Evolutionary conservation across 2,329 filamentous ascomycete genomes (phyloP).

Genomic region (Chrysoporthe cubensis): DNA sequence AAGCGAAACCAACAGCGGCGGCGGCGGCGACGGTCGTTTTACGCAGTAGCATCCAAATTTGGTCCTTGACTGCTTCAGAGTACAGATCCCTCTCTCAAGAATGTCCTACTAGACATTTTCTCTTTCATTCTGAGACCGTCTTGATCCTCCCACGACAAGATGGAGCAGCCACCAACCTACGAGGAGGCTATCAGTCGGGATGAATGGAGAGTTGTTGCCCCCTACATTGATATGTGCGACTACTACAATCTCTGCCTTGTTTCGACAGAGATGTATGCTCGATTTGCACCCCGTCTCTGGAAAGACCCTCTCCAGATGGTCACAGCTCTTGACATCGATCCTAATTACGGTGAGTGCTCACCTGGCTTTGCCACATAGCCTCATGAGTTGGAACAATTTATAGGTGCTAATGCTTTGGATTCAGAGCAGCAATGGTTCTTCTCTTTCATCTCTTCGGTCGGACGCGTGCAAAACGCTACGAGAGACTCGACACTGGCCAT

Average conservation of each 20-base stretch:
- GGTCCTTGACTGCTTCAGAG: neutral
- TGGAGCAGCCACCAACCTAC: constrained; percentile 55
- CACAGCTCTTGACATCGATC: constrained; percentile 45
- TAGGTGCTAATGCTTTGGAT: constrained; percentile 28
- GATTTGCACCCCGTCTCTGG: constrained; percentile 59
- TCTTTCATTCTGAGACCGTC: neutral
- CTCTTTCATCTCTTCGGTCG: constrained; percentile 43
- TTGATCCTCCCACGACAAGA: neutral
- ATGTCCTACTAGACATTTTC: neutral
- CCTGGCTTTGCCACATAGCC: constrained; percentile 1
- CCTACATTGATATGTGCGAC: constrained; percentile 47
- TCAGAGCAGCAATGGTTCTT: constrained; percentile 56
- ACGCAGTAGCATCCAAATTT: neutral
- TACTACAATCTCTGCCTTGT: constrained; percentile 55
- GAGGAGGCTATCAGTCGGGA: constrained; percentile 52
- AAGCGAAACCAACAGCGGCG: neutral
- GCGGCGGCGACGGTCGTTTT: neutral
- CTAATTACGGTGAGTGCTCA: constrained; percentile 48
- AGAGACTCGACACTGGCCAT: constrained; percentile 45
- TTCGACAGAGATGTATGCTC: constrained; percentile 48
- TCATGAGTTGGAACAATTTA: too few relatives aligned
- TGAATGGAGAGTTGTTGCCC: constrained; percentile 54
- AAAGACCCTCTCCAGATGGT: constrained; percentile 49
- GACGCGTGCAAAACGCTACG: constrained; percentile 42
- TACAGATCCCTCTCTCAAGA: too few relatives aligned